Percentiles rank a stretch among this genome's conserved stretches.
Evolutionary conservation across 495 filamentous ascomycete species (phyloP).

Genomic region (Tuber magnatum): DNA sequence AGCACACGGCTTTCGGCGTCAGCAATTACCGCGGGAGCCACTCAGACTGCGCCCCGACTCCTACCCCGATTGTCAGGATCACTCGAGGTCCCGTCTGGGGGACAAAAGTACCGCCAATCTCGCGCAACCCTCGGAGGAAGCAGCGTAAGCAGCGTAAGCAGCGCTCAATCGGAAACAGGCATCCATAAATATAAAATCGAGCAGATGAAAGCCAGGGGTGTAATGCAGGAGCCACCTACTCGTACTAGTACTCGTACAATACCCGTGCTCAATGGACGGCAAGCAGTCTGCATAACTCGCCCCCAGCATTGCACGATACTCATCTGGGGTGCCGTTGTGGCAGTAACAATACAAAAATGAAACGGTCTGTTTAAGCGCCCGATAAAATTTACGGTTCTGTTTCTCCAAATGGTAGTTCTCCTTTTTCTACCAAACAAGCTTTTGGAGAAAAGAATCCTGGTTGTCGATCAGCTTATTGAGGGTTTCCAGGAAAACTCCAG

Average conservation of each 20-base stretch:
- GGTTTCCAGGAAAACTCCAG: too few relatives aligned
- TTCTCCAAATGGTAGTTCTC: background rate
- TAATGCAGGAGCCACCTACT: too few relatives aligned
- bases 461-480: background rate
- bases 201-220: too few relatives aligned
- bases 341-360: background rate
- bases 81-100: background rate
- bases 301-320: background rate
- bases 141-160: background rate
- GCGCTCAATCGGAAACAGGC: too few relatives aligned
- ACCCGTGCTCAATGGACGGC: background rate
- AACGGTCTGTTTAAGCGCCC: background rate
- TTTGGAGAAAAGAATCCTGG: background rate
- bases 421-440: background rate
- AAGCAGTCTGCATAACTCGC: background rate
- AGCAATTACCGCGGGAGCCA: background rate
- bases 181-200: too few relatives aligned
- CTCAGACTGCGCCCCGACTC: background rate
- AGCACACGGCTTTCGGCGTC: background rate
- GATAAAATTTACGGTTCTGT: background rate
- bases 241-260: too few relatives aligned
- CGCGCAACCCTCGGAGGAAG: background rate
- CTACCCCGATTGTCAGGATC: background rate
- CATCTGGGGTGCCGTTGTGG: too few relatives aligned
- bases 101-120: background rate